Evolutionary conservation across 345 rosid species (phyloP).

Genomic region (Moringa oleifera): DNA sequence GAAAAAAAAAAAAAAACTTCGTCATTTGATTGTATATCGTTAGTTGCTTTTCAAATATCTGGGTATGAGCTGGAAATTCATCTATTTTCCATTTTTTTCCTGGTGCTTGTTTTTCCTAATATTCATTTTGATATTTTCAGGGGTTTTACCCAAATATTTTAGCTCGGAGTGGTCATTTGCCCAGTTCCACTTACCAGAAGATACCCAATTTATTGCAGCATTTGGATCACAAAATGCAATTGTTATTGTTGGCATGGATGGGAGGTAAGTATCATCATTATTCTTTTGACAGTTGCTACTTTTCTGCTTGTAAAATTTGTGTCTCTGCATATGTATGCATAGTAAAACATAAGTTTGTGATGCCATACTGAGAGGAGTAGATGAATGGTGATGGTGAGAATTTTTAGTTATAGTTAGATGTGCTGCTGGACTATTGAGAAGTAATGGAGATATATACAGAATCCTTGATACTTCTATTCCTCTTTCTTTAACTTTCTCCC

Average conservation of each 20-base stretch:
- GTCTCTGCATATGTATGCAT: background rate
- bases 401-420: background rate
- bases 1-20: no score
- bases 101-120: background rate
- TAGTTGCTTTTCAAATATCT: no score
- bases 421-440: background rate
- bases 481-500: no score
- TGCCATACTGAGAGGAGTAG: background rate
- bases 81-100: background rate
- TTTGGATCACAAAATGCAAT: slow-evolving; percentile 79
- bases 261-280: slow-evolving; percentile 43
- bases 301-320: background rate
- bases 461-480: no score
- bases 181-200: slow-evolving; percentile 76
- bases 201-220: slow-evolving; percentile 66
- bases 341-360: background rate
- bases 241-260: slow-evolving; percentile 71
- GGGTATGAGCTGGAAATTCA: no score
- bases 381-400: background rate
- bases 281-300: background rate
- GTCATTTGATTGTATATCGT: no score
- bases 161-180: slow-evolving; percentile 99
- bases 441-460: no score
- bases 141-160: slow-evolving; percentile 83
- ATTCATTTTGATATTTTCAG: slow-evolving; percentile 30